Conservation (phyloP, 148 eudicot genomes). For the Camellia sinensis region DNA sequence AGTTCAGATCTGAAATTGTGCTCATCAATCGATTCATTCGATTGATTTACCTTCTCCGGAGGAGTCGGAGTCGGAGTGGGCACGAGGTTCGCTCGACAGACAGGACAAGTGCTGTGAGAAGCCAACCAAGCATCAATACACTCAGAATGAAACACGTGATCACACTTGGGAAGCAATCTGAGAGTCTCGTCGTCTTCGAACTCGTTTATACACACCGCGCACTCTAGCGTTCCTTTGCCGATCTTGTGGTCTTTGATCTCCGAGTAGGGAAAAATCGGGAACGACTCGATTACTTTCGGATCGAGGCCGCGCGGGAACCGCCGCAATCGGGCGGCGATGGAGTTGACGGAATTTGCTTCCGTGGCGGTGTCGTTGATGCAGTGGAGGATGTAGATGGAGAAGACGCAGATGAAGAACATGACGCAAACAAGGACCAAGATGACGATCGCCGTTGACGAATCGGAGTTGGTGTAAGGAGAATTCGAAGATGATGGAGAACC, state of each 20-base stretch:
- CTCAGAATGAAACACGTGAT: conserved; percentile 48
- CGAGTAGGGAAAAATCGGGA: conserved; percentile 37
- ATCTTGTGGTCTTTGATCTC: conserved; percentile 31
- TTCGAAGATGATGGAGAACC: neutral
- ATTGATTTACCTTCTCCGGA: neutral
- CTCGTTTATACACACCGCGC: conserved; percentile 51
- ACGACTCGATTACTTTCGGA: conserved; percentile 21
- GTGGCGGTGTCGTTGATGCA: conserved; percentile 2
- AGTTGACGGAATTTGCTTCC: neutral
- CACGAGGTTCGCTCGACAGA: conserved; percentile 23
- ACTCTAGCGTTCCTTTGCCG: conserved; percentile 40
- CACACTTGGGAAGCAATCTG: conserved; percentile 42
- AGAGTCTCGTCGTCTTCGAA: conserved; percentile 34
- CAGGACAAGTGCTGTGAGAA: conserved; percentile 41
- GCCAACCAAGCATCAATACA: conserved; percentile 51
- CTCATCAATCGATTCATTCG: neutral
- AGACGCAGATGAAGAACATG: conserved; percentile 32
- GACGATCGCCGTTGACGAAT: conserved; percentile 21
- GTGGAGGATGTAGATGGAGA: conserved; percentile 35
- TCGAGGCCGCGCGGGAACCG: conserved; percentile 24
- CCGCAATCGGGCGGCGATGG: neutral
- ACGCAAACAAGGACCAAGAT: conserved; percentile 22
- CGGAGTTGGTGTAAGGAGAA: neutral
- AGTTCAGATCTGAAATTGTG: neutral
- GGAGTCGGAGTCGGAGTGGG: neutral